Evolutionary conservation across 768 basidiomycete genomes (phyloP), one percentile per base, ranked within the genome.

Genomic region (Sporobolomyces phaffii): DNA sequence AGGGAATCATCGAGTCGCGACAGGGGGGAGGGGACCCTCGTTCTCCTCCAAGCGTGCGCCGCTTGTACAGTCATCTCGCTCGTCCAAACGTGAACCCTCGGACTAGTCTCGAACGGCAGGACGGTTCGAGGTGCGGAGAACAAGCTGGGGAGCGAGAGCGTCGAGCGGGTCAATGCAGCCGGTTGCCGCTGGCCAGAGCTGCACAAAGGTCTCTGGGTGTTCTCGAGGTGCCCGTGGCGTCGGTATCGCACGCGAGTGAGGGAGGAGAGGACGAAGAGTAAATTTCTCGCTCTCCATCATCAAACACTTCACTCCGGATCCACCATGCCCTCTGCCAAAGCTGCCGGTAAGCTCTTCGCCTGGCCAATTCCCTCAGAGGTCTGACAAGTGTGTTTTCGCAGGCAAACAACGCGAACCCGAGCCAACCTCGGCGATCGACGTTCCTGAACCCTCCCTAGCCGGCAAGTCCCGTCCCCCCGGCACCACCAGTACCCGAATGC

Each of bases 381-480:
- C 36, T 38, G 22, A 40, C 52, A 8, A 5, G 33, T 36, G 3
- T 14, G 20, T 26, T 31, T 8, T 15, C 7, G 22, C 26, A 58
- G 56, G 56, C 31, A 49, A 58, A 51, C 47, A 40, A 31, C 63
- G 63, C 18, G n/a, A 41, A 11, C 56, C 31, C 3, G 63, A 64
- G 26, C 54, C 54, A 10, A n/a, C 41, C 9, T 22, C 62, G 26
- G 62, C 56, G 14, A 31, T 57, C 40, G 24, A 36, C 47, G 34
- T 17, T 9, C 53, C 36, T 8, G 47, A 64, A 31, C 63, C 63
- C 28, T 59, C 65, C 0, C 60, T 57, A 40, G 60, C 65, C 15
- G 45, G 64, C 49, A 10, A 4, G 58, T 59, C 43, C n/a, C 20
- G 5, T 31, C 36, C 8, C n/a, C n/a, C n/a, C n/a, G n/a, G n/a